Evolutionary conservation across 208 protist genomes (phyloP).

Genomic region (Porcisia deanei): DNA sequence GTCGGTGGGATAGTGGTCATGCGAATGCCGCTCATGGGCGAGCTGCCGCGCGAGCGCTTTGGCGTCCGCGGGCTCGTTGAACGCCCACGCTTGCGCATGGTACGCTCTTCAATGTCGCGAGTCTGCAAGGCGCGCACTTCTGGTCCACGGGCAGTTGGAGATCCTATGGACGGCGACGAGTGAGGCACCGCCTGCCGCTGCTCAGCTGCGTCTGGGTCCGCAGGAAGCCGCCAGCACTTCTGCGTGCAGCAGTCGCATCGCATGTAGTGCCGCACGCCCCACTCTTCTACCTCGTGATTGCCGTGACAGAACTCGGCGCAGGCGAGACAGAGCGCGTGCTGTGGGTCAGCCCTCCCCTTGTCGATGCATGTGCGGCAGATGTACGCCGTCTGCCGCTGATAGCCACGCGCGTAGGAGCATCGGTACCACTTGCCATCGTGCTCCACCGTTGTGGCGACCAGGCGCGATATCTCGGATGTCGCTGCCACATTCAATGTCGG

Average conservation of each 20-base stretch:
- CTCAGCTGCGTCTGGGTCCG: neutral
- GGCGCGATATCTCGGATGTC: slow-evolving; percentile 60
- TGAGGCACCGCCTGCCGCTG: neutral
- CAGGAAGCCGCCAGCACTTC: slow-evolving; percentile 59
- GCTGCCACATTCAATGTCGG: slow-evolving; percentile 55
- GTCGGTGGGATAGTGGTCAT: slow-evolving; percentile 27
- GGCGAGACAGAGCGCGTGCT: slow-evolving; percentile 75
- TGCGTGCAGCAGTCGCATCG: slow-evolving; percentile 88
- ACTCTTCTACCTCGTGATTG: slow-evolving; percentile 83
- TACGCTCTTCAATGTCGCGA: slow-evolving; percentile 25
- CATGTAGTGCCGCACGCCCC: slow-evolving; percentile 84
- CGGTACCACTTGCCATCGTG: slow-evolving; percentile 67
- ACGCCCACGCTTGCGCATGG: slow-evolving; percentile 45
- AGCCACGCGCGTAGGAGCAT: slow-evolving; percentile 77
- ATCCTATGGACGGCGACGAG: neutral
- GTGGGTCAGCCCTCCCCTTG: slow-evolving; percentile 51
- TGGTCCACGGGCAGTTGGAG: neutral
- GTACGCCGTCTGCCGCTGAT: slow-evolving; percentile 76
- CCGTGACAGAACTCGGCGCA: slow-evolving; percentile 84
- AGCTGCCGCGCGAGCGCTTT: slow-evolving; percentile 39
- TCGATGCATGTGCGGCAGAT: slow-evolving; percentile 82
- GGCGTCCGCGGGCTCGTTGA: slow-evolving; percentile 53
- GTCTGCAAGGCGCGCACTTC: slow-evolving; percentile 11
- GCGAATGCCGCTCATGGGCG: slow-evolving; percentile 37
- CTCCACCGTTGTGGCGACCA: slow-evolving; percentile 73